Conservation (phyloP, 139 green algal genomes). For the Chlamydomonas sp. region DNA sequence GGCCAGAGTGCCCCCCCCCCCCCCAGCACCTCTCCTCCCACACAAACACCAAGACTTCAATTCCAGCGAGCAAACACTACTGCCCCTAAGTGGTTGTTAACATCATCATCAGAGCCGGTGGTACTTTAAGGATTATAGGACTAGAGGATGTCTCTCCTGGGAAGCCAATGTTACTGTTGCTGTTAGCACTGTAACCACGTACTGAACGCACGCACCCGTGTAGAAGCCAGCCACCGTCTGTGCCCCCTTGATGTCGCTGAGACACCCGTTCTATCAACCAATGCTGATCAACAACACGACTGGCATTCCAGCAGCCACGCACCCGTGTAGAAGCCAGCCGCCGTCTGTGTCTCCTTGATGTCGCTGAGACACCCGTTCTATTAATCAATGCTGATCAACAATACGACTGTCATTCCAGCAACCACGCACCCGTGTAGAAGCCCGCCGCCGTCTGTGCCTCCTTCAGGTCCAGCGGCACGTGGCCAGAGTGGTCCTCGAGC, state of each 20-base stretch:
- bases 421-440: slow-evolving; percentile 56
- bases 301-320: neutral
- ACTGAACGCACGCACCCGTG: neutral
- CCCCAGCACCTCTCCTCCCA: slow-evolving; percentile 59
- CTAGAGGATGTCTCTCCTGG: no score
- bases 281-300: neutral
- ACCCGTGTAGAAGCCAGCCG: slow-evolving; percentile 9
- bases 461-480: slow-evolving; percentile 70
- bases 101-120: no score
- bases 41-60: no score
- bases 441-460: slow-evolving; percentile 48
- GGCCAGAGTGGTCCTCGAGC: slow-evolving; percentile 71
- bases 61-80: no score
- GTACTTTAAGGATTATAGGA: no score
- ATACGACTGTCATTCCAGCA: neutral
- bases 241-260: neutral
- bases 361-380: neutral
- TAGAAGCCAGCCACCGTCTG: neutral
- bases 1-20: slow-evolving; percentile 70
- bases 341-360: neutral
- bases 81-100: no score
- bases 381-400: neutral
- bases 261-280: neutral
- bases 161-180: no score
- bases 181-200: no score